Evolutionary conservation across 2,329 filamentous ascomycete genomes (phyloP), one percentile per base, ranked within the genome.

Genomic region (Aspergillus luchuensis): DNA sequence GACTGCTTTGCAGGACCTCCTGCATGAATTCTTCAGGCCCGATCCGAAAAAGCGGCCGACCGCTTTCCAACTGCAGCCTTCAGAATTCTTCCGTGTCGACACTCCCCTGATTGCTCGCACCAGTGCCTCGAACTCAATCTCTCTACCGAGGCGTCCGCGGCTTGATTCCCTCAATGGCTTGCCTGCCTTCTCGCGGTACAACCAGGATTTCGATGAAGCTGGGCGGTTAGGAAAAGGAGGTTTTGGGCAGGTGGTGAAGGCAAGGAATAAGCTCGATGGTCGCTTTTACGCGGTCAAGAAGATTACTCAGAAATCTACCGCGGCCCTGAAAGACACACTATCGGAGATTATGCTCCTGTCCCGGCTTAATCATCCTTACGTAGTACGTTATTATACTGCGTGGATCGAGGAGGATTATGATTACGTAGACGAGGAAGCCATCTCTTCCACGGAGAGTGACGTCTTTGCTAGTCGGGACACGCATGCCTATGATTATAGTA

Each of bases 251-350:
- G 95, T 99, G 21, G 92, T 98, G 58, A 96, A 97, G 74, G 94
- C 94, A 2, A 87, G 94, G 33, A 96, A 97, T 76, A 97, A 95
- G 78, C 86, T 97, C 4, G 95, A 98, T 73, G 91, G 91, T 0
- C 91, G 93, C 60, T 89, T 96, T 47, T 99, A 98, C 76, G 95
- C 95, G 17, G 91, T 99, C 73, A 99, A 99, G 76, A 97, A 98
- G 74, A 95, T 99, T 63, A 91, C 88, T 1, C 91, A 95, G 67
- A 89, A 89, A 55, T 91, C 91, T 1, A 85, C 90, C 25, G 84
- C 88, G 10, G 81, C 83, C 5, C 71, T 84, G 55, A 79, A 81
- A 61, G 79, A 80, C 60, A 91, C 90, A 60, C 81, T 98, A 41
- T 93, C 90, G 0, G 91, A 97, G 72, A 94, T 97, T 43, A 89